Base-by-base conservation (phyloP, 2,329 filamentous ascomycete species). In the Cladosporium cucumerinum region DNA sequence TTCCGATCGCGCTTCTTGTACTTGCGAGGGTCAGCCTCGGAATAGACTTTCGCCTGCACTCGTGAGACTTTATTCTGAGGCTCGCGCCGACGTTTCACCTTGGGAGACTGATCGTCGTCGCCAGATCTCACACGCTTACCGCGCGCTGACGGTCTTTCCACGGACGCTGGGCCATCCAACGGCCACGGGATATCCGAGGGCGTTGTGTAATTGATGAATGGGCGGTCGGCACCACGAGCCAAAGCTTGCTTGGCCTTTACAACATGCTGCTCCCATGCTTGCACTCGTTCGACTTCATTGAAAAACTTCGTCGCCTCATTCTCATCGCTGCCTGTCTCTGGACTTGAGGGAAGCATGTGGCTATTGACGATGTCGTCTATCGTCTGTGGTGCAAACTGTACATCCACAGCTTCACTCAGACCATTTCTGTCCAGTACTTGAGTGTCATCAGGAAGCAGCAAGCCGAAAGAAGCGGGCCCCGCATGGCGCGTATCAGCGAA, bases 1-100 rank as follows among this genome's bases (percentile, higher is more conserved):
- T 67, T 67, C 2, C 68, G 66, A 48, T 72, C 68, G 14, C 71
- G 67, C 23, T 66, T 66, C 58, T 66, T 68, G 32, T 65, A 65
- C 36, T 64, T 70, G 10, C 64, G 64, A 30, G 65, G 63, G 26
- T 61, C 39, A 26, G 46, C 18, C 34, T 65, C 48, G 10, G 26
- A 30, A n/a, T 25, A n/a, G 8, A 51, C 11, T 11, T 49, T 51
- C 25, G 32, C 49, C n/a, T 54, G 51, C 26, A 10, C 12, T 54
- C 26, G 51, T 21, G 28, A 18, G 26, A 23, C 28, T 26, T 57
- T 61, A 7, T 25, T 30, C 43, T 32, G 30, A n/a, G 21, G 7
- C 23, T 49, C 26, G 26, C 46, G 61, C 8, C 6, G 54, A 23
- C 60, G 49, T 16, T 62, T 62, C 14, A 30, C 16, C 18, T 30